Evolutionary conservation across 768 basidiomycete genomes (phyloP).

Genomic region (Xerocomellus dryophilus): DNA sequence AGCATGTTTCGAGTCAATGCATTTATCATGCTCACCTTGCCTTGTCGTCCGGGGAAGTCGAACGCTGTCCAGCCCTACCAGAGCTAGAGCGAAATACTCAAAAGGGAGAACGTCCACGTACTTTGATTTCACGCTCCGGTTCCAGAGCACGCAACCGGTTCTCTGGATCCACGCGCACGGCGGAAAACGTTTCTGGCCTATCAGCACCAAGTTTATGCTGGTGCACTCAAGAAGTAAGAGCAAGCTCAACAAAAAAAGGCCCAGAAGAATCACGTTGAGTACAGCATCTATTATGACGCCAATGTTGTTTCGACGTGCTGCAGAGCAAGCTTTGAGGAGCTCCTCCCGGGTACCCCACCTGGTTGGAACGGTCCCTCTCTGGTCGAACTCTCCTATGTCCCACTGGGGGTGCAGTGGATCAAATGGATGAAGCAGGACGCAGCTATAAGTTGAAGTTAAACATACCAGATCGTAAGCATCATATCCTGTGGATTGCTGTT

Average conservation of each 20-base stretch:
- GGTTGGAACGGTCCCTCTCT: constrained; percentile 67
- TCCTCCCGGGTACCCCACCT: constrained; percentile 89
- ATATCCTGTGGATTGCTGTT: constrained; percentile 70
- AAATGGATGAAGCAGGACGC: neutral
- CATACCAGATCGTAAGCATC: constrained; percentile 83
- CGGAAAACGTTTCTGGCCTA: constrained; percentile 62
- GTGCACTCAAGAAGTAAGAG: constrained; percentile 4
- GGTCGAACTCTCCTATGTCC: constrained; percentile 84
- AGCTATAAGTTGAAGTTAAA: neutral
- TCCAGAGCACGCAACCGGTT: constrained; percentile 65
- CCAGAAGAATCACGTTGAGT: constrained; percentile 59
- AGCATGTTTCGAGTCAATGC: constrained; percentile 2
- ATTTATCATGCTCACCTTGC: constrained; percentile 48
- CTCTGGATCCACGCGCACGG: constrained; percentile 64
- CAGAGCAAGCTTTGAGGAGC: constrained; percentile 62
- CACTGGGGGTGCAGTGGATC: constrained; percentile 46
- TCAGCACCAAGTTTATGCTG: constrained; percentile 89
- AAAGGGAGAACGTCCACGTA: constrained; percentile 25
- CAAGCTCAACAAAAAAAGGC: neutral
- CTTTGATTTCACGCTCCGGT: constrained; percentile 63
- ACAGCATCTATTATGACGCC: constrained; percentile 85
- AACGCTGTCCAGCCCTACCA: constrained; percentile 82
- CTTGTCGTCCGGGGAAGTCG: constrained; percentile 72
- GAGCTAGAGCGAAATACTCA: constrained; percentile 1
- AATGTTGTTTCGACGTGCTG: constrained; percentile 66